Conservation (phyloP, 129 eudicot genomes). For the Centaurea solstitialis region DNA sequence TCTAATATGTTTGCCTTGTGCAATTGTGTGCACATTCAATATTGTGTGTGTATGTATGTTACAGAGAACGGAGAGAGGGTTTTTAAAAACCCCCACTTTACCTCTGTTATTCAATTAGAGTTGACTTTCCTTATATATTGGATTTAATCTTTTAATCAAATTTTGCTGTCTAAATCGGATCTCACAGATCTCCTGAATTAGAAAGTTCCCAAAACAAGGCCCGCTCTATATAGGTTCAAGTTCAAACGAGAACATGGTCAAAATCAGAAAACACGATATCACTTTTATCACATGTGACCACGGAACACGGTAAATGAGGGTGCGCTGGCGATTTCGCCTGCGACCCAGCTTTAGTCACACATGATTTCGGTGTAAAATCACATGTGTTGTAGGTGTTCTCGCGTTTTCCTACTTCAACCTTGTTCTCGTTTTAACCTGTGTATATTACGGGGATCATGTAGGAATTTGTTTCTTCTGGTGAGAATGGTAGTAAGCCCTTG, state of each 20-base stretch:
- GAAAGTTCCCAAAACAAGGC: not conserved
- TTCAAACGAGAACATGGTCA: not conserved
- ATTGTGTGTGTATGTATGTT: not conserved
- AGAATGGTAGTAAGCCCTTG: not conserved
- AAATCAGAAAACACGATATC: not conserved
- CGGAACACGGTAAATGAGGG: not conserved
- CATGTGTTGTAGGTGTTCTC: not conserved
- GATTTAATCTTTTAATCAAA: not conserved
- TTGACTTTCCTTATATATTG: not conserved
- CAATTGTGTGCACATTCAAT: not conserved
- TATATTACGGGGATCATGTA: not conserved
- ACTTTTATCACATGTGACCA: not conserved
- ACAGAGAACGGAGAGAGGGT: not conserved
- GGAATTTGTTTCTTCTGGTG: not conserved
- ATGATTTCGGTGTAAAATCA: not conserved
- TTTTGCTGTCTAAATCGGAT: too few species aligned
- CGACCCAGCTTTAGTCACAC: not conserved
- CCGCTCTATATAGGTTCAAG: not conserved
- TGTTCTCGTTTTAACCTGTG: not conserved
- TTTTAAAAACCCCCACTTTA: not conserved
- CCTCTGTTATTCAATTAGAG: not conserved
- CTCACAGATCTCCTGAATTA: not conserved
- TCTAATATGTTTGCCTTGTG: not conserved
- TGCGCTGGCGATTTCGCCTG: not conserved
- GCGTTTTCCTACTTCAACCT: not conserved